Evolutionary conservation across 1,284 basidiomycete species (phyloP).

Genomic region (Leccinum angustisporum): DNA sequence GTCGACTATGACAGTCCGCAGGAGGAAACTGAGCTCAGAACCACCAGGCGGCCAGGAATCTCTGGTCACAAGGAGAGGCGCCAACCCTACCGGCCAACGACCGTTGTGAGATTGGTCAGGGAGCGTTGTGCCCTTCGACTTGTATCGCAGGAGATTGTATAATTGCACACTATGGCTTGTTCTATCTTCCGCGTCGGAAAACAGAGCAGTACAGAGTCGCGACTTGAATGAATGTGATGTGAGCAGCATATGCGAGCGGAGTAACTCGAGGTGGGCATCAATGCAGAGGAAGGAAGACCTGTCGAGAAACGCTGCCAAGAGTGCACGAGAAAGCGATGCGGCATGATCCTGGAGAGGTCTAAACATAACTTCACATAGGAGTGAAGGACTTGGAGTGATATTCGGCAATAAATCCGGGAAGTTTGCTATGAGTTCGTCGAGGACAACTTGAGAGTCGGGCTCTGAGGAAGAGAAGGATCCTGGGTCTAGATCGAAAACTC

Average conservation of each 20-base stretch:
- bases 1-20: conserved; percentile 79
- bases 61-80: conserved; percentile 65
- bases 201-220: conserved; percentile 62
- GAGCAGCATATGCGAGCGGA: conserved; percentile 69
- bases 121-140: conserved; percentile 18
- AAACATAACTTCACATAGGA: conserved; percentile 60
- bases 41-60: conserved; percentile 84
- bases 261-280: conserved; percentile 59
- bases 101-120: conserved; percentile 11
- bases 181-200: conserved; percentile 61
- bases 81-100: conserved; percentile 73
- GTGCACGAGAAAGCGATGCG: conserved; percentile 55
- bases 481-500: conserved; percentile 66
- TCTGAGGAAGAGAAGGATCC: conserved; percentile 41
- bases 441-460: conserved; percentile 29
- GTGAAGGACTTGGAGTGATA: conserved; percentile 60
- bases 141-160: conserved; percentile 39
- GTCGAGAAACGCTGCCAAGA: conserved; percentile 60
- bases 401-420: conserved; percentile 62
- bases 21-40: conserved; percentile 75
- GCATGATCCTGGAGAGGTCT: conserved; percentile 57
- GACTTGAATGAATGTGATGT: conserved; percentile 65
- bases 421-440: conserved; percentile 48
- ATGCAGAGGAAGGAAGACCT: conserved; percentile 55
- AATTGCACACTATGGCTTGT: conserved; percentile 36